A percentile compares a stretch with the other conserved stretches of the same genome.
Evolutionary conservation across 2,329 filamentous ascomycete genomes (phyloP).

Genomic region (Penicillium sp.): DNA sequence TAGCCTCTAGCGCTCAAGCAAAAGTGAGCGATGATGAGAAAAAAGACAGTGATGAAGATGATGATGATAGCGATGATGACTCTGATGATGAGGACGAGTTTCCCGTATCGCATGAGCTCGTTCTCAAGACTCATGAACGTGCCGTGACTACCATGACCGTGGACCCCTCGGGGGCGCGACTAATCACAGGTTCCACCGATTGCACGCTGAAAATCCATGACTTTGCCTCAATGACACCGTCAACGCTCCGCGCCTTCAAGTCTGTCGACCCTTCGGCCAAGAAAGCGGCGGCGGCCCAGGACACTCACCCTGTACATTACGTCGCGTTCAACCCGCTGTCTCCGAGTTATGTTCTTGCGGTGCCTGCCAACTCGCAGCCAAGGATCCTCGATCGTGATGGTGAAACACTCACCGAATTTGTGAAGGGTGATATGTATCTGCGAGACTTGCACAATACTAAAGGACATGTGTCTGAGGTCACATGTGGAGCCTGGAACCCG

Average conservation of each 20-base stretch:
- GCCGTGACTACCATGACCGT: conserved; percentile 80
- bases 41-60: conserved; percentile 42
- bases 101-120: conserved; percentile 87
- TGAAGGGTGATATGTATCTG: conserved; percentile 98
- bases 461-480: conserved; percentile 89
- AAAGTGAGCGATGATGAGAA: conserved; percentile 29
- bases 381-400: conserved; percentile 89
- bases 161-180: conserved; percentile 78
- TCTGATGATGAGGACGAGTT: conserved; percentile 78
- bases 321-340: conserved; percentile 82
- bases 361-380: conserved; percentile 85
- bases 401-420: conserved; percentile 79
- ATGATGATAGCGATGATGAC: conserved; percentile 50
- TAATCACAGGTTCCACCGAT: conserved; percentile 89
- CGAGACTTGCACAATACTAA: conserved; percentile 98
- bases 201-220: conserved; percentile 91
- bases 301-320: conserved; percentile 85
- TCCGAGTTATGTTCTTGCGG: conserved; percentile 76
- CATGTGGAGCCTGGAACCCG: conserved; percentile 87
- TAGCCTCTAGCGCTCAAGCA: conserved; percentile 24
- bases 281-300: conserved; percentile 68
- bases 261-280: conserved; percentile 81
- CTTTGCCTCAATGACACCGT: conserved; percentile 92
- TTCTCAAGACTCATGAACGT: conserved; percentile 88
- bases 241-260: conserved; percentile 90